Conservation (phyloP, 139 green algal genomes). For the Chlamydomonas incerta region DNA sequence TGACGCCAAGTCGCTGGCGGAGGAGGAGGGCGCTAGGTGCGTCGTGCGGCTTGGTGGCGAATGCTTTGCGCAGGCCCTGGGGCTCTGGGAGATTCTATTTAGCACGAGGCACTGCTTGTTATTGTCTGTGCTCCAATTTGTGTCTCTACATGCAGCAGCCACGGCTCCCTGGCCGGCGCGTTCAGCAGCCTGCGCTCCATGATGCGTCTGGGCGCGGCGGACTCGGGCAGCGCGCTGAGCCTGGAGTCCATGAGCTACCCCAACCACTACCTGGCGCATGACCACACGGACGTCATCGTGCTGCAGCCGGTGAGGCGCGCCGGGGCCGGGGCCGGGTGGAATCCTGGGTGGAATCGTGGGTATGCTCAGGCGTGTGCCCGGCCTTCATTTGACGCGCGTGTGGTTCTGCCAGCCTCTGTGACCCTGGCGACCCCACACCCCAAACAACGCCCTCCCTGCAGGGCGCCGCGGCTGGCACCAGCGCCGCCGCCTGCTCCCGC, state of each 20-base stretch:
- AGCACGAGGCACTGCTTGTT: no score
- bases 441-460: no score
- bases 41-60: background rate
- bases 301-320: conserved; percentile 22
- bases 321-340: no score
- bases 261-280: conserved; percentile 37
- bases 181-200: conserved; percentile 22
- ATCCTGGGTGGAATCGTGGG: no score
- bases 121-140: no score
- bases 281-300: conserved; percentile 32
- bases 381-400: no score
- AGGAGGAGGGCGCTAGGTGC: background rate
- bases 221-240: conserved; percentile 35
- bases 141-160: background rate
- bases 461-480: background rate
- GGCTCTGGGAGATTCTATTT: no score
- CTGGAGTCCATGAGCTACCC: conserved; percentile 44
- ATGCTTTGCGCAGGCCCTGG: no score
- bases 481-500: background rate
- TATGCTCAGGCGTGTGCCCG: no score
- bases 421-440: no score
- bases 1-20: no score
- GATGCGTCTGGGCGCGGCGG: conserved; percentile 37
- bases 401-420: no score
- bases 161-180: background rate